Base-by-base conservation (phyloP, 2,329 filamentous ascomycete species). In the Celoporthe dispersa region DNA sequence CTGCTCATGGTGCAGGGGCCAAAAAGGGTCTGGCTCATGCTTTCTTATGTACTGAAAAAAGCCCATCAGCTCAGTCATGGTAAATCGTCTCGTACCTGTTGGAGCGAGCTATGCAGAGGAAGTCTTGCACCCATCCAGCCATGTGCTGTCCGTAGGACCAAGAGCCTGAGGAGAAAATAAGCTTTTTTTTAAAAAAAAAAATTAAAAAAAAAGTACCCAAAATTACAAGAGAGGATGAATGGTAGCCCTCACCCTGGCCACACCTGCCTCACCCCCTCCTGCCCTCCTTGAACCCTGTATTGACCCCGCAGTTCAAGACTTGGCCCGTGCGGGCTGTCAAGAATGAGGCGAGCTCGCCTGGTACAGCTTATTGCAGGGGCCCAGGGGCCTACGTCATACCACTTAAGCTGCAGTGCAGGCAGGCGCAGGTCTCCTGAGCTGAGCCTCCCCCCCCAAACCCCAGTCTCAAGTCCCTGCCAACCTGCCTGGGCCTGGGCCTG, bases 361-460 rank as follows among this genome's bases (percentile, higher is more conserved):
- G 53, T 57, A 5, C 25, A 57, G 53, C 51, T 55, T 16, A 16
- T 31, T 59, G 55, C 57, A 60, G 33, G 57, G 57, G 57, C 37
- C 33, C 57, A 60, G 57, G 57, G 33, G 31, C 7, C 5, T 60
- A 60, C 57, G 57, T 60, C 57, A 60, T 60, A 22, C 19, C 33
- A 19, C 1, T 14, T 22, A 14, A 60, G 57, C 22, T n/a, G 57
- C 57, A 37, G 19, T 60, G n/a, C 53, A 57, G 53, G 51, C 51
- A 28, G n/a, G 25, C 28, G 16, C 53, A 57, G 53, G 53, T 57
- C 53, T 57, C 53, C 53, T 57, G 28, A 31, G 53, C 53, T 48
- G 44, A 48, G 44, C 44, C 44, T 22, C 44, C 44, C 44, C 44
- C 44, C 44, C 44, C 44, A 6, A 44, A 48, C 11, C 28, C 28